phyloP scores from a whole-genome alignment of 2,329 filamentous ascomycete species.

The Aureobasidium sp. region DNA sequence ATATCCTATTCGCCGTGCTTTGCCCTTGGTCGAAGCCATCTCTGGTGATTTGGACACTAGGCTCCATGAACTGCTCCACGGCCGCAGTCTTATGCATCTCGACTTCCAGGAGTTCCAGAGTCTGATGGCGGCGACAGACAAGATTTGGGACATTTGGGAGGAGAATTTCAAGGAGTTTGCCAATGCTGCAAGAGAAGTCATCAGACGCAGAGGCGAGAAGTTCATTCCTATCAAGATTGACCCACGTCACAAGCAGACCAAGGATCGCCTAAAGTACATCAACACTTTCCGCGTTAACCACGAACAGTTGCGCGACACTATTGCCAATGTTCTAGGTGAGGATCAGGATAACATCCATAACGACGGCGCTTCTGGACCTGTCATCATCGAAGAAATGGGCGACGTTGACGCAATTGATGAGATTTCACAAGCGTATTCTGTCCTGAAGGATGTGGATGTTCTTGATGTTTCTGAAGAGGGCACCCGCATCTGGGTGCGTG shows the following conservation, averaged over 20 bases:
- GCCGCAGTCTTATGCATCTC: conserved; percentile 81
- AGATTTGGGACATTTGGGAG: conserved; percentile 89
- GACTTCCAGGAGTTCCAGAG: conserved; percentile 85
- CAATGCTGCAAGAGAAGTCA: conserved; percentile 92
- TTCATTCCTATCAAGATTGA: conserved; percentile 98
- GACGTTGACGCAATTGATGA: conserved; percentile 97
- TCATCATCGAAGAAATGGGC: conserved; percentile 87
- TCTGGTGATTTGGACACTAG: conserved; percentile 85
- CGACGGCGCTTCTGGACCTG: conserved; percentile 54
- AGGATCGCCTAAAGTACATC: conserved; percentile 88
- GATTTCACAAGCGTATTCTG: conserved; percentile 88
- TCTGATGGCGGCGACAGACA: conserved; percentile 75
- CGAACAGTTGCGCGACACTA: conserved; percentile 93
- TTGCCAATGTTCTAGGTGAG: conserved; percentile 83
- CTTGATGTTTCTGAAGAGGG: conserved; percentile 87
- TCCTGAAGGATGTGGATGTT: conserved; percentile 88
- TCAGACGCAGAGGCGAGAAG: conserved; percentile 86
- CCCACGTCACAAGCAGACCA: conserved; percentile 78
- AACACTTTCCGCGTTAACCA: conserved; percentile 93
- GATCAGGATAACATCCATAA: conserved; percentile 50
- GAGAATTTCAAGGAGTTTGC: conserved; percentile 97
- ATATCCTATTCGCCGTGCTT: conserved; percentile 84
- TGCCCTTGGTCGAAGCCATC: conserved; percentile 94
- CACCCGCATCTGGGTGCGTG: conserved; percentile 85
- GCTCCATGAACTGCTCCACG: conserved; percentile 77